These are phyloP conservation scores for Amylostereum chailletii DNA, from an alignment of 1,284 basidiomycete genomes.

Conservation along the genomic window DNA sequence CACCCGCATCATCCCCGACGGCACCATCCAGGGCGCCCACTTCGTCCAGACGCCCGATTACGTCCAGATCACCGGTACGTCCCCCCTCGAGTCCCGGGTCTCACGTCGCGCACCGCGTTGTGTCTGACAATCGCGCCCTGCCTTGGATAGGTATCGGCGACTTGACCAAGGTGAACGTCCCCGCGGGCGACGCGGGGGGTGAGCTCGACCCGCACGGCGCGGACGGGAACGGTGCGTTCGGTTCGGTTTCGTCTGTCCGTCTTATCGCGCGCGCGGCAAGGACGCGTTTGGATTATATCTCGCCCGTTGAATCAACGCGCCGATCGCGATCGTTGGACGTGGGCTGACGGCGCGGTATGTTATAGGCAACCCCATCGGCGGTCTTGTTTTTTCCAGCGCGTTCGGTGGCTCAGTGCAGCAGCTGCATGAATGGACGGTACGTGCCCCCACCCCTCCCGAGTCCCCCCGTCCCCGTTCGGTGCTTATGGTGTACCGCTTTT, in stretches of 20 bases:
- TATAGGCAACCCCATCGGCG: constrained; percentile 56
- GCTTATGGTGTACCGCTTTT: not conserved
- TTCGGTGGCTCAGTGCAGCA: constrained; percentile 48
- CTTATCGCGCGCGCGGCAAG: too few relatives aligned
- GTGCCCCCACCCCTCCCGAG: constrained; percentile 1
- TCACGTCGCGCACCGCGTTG: too few relatives aligned
- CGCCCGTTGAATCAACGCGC: too few relatives aligned
- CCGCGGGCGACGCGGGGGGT: constrained; percentile 49
- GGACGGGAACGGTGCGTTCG: constrained; percentile 39
- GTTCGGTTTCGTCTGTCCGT: not conserved
- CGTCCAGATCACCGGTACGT: constrained; percentile 54
- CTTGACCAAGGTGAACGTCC: constrained; percentile 59
- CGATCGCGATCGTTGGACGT: too few relatives aligned
- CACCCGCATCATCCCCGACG: constrained; percentile 69
- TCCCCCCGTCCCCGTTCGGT: too few relatives aligned
- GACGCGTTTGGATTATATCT: too few relatives aligned
- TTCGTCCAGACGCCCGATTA: constrained; percentile 62
- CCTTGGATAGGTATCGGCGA: constrained; percentile 44
- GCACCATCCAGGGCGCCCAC: constrained; percentile 66
- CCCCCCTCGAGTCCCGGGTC: too few relatives aligned
- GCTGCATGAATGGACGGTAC: constrained; percentile 61
- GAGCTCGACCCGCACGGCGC: constrained; percentile 57
- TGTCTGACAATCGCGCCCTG: not conserved
- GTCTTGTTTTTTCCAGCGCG: constrained; percentile 63
- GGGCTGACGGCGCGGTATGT: not conserved